Evolutionary conservation across 306 rosid genomes (phyloP), one percentile per base, ranked within the genome.

Genomic region (Styphnolobium japonicum): DNA sequence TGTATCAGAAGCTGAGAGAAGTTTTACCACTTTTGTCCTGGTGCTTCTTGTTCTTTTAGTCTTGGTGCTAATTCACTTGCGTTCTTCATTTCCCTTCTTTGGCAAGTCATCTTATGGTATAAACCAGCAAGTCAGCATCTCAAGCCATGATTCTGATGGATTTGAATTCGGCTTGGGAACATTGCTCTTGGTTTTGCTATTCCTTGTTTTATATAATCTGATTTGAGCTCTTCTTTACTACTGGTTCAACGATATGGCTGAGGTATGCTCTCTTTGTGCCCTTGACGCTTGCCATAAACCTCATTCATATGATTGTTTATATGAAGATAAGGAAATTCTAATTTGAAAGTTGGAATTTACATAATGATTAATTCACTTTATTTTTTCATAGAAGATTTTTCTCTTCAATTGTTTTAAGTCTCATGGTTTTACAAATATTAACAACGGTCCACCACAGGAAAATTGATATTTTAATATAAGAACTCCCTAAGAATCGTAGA

Each of bases 171-270:
- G 89, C 19, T 56, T 82, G 0, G 89, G 89, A 57, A 75, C 74
- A 71, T 75, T 82, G 42, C 89, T 86, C 65, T 79, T 86, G 11
- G 49, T 79, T 21, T 73, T 86, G 55, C 85, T 82, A 27, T 86
- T 86, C 58, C 15, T 86, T 79, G 52, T 86, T 65, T 31, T 82
- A 77, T 75, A 64, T 55, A 9, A 63, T 79, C 48, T 86, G 1
- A 6, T 82, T 33, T 45, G 23, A 48, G 3, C 36, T 19, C 10
- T 10, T 15, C 7, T 42, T 10, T 15, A 70, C 21, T n/a, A 29
- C 45, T 25, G 58, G 18, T 74, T 60, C 58, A 0, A 1, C 14
- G 5, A 31, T 10, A 10, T 10, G 57, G 57, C 1, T 51, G 23
- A 4, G 25, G 27, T 5, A 25, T 57, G 36, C 36, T 25, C 14